These are phyloP conservation scores for Blastobotrys malaysiensis DNA, from an alignment of 1,139 yeast genomes.

Conservation along the genomic window DNA sequence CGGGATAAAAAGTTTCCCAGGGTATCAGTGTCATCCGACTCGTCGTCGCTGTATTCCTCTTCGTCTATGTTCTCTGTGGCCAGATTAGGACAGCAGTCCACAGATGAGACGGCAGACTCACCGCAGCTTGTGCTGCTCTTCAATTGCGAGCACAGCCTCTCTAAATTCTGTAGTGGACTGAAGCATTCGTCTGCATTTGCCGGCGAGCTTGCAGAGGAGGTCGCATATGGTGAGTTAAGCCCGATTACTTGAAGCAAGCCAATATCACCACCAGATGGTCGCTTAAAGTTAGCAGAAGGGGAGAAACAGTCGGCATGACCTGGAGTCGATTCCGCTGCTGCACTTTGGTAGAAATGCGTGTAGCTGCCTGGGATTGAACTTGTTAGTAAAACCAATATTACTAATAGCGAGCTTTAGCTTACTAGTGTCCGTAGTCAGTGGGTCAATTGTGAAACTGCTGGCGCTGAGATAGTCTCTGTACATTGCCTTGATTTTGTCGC, in stretches of 20 bases:
- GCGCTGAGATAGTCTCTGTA: background rate
- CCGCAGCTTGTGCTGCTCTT: background rate
- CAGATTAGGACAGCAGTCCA: background rate
- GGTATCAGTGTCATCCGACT: background rate
- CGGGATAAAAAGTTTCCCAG: background rate
- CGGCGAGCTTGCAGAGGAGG: background rate
- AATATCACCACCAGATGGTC: background rate
- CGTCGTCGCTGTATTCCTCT: background rate
- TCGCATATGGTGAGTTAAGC: background rate
- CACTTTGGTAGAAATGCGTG: background rate
- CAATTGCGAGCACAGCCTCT: background rate
- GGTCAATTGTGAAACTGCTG: background rate
- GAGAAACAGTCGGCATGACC: background rate
- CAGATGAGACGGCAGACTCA: background rate
- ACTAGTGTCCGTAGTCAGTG: background rate
- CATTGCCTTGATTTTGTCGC: background rate
- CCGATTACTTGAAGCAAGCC: background rate
- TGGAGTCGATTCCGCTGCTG: background rate
- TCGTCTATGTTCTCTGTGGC: background rate
- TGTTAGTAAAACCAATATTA: background rate
- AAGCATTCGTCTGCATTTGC: background rate
- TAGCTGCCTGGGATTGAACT: background rate
- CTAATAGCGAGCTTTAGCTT: background rate
- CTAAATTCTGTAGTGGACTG: background rate
- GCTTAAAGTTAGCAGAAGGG: background rate